Base-by-base conservation (phyloP, 2,329 filamentous ascomycete genomes). In the Parasarocladium wereldwijsianum region DNA sequence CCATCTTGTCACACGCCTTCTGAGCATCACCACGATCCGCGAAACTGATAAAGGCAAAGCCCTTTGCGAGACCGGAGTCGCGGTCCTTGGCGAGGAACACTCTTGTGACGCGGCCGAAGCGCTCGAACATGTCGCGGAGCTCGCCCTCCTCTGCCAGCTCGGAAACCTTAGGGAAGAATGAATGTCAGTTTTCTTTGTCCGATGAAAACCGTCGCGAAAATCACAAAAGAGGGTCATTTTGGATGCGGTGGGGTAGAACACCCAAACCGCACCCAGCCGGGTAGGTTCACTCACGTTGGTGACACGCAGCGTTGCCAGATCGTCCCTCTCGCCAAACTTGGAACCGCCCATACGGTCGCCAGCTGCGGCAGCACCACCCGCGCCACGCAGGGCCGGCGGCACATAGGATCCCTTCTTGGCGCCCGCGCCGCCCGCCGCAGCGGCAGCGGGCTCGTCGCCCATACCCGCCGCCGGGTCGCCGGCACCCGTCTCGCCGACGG, bases 11-110 rank as follows among this genome's bases (percentile, higher is more conserved):
- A 62, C 83, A 93, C 23, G 90, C 90, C 63, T 80, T 82, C 44
- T 82, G 81, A 43, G 90, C 90, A 57, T 98, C 90, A 43, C 66
- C 58, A 43, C 90, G 69, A 55, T 98, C 90, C 36, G 79, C 82
- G 51, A 90, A 98, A 57, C 83, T 93, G 66, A 98, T 93, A 57
- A 98, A 98, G 16, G 92, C 92, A 55, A 98, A 98, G 38, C 90
- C 90, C 74, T 98, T 98, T 45, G 90, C 90, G 54, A 87, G 65
- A 37, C 85, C 83, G 23, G 90, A 98, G 47, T 98, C 90, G 52
- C 90, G 70, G 63, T 98, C 90, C 70, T 94, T 96, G 47, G 90
- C 90, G 48, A 98, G 60, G 69, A 98, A 98, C 29, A 98, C 90
- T 56, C 90, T 76, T 34, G 87, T 96, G 51, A 98, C 90, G 43